Evolutionary conservation across 306 rosid species (phyloP).

Genomic region (Corylus avellana): DNA sequence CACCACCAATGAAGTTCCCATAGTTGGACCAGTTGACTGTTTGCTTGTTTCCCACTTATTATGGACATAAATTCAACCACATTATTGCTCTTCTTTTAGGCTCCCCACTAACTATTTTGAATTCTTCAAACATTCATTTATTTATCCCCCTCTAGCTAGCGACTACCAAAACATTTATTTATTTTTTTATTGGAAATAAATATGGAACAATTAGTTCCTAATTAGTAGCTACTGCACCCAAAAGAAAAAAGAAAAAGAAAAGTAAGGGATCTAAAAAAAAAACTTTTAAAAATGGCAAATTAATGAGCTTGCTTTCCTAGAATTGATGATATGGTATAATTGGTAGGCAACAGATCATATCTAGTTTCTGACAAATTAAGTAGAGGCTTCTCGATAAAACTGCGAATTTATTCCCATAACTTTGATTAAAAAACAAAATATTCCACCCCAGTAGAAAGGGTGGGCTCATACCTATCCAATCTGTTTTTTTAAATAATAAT

Average conservation of each 20-base stretch:
- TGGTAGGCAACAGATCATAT: background rate
- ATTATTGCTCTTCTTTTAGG: conserved; percentile 14
- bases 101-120: background rate
- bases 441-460: too few relatives aligned
- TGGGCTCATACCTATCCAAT: too few relatives aligned
- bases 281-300: too few relatives aligned
- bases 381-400: background rate
- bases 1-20: conserved; percentile 17
- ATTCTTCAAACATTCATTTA: background rate
- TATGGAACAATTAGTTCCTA: background rate
- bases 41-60: conserved; percentile 49
- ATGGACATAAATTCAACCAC: conserved; percentile 34
- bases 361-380: conserved; percentile 8
- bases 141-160: background rate
- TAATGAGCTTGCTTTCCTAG: background rate
- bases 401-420: background rate
- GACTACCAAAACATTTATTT: background rate
- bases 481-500: too few relatives aligned
- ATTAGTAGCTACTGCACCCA: too few relatives aligned
- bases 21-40: conserved; percentile 43
- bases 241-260: background rate
- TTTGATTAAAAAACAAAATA: background rate
- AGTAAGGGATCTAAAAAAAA: background rate
- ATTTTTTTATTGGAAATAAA: background rate
- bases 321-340: background rate